Evolutionary conservation across 169 alveolate genomes (phyloP).

Genomic region (Plasmodium fragile): DNA sequence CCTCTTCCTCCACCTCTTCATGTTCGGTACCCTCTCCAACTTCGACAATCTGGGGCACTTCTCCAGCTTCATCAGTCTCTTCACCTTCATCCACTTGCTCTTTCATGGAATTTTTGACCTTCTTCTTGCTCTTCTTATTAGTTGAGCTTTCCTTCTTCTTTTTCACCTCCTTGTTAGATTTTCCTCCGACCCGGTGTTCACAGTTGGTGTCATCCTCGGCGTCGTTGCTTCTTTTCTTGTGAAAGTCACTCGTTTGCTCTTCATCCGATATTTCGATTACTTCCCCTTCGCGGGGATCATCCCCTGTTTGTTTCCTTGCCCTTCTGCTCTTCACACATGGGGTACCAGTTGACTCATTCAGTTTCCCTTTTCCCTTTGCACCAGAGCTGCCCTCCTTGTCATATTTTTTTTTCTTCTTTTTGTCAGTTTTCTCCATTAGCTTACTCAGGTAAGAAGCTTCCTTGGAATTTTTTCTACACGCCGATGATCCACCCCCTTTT

Average conservation of each 20-base stretch:
- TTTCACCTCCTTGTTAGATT: not conserved
- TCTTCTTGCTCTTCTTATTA: constrained; percentile 26
- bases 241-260: not conserved
- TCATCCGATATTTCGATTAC: constrained; percentile 73
- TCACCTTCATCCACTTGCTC: not conserved
- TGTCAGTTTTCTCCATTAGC: constrained; percentile 27
- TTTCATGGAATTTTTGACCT: constrained; percentile 9
- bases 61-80: not conserved
- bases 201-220: not conserved
- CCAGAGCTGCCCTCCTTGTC: not conserved
- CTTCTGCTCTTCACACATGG: not conserved
- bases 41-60: not conserved
- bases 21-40: not conserved
- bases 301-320: not conserved
- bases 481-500: not conserved
- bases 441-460: constrained; percentile 56
- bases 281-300: not conserved
- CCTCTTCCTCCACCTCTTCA: not conserved
- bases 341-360: not conserved
- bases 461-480: not conserved
- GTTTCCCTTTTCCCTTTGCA: not conserved
- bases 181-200: not conserved
- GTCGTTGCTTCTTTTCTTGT: not conserved
- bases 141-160: constrained; percentile 9
- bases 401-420: constrained; percentile 23